Percentiles rank a stretch among this genome's conserved stretches.
Conservation (phyloP, 345 rosid species). For the Gossypium australe region DNA sequence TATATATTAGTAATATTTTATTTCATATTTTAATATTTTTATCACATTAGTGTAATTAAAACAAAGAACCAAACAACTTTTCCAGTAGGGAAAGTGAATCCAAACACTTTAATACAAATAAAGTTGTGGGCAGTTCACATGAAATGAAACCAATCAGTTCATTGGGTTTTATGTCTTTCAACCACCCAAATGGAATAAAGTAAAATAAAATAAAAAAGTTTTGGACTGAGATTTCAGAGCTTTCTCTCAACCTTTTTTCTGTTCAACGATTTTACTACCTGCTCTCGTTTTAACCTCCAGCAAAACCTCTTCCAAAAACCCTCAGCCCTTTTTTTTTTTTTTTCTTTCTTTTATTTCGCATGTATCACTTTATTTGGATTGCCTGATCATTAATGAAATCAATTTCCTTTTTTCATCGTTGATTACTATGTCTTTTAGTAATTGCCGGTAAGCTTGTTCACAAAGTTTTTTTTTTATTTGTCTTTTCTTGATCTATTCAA, state of each 20-base stretch:
- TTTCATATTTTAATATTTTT: too few relatives aligned
- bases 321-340: neutral
- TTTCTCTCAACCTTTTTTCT: neutral
- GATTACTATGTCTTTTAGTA: slow-evolving; percentile 3
- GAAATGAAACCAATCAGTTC: slow-evolving; percentile 1
- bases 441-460: neutral
- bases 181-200: neutral
- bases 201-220: neutral
- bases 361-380: neutral
- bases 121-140: slow-evolving; percentile 20
- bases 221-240: slow-evolving; percentile 36
- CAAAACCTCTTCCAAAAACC: neutral
- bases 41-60: too few relatives aligned
- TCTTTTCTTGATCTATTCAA: slow-evolving; percentile 3
- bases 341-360: neutral
- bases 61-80: neutral
- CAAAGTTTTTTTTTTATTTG: neutral
- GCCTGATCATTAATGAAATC: neutral
- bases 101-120: neutral
- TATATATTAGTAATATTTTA: too few relatives aligned
- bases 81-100: slow-evolving; percentile 17
- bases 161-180: neutral
- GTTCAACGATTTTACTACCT: neutral
- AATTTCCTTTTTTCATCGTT: neutral
- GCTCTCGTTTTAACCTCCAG: neutral